Evolutionary conservation across 2,329 filamentous ascomycete genomes (phyloP).

Genomic region (Colletotrichum ledebouriae): DNA sequence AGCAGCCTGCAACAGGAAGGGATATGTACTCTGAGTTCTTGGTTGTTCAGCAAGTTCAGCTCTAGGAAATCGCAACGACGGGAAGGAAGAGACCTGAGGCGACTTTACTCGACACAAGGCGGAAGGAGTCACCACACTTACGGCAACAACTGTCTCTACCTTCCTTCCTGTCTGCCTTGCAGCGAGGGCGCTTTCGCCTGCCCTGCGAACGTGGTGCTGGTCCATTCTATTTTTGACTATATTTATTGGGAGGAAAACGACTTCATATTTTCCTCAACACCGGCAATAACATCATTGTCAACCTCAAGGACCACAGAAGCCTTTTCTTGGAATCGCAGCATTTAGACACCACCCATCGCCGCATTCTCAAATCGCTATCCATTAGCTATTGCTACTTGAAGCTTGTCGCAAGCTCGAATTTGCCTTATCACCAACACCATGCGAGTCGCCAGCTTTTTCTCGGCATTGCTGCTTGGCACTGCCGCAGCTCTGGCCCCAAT

Average conservation of each 20-base stretch:
- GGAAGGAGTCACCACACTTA: constrained; percentile 17
- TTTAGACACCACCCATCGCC: constrained; percentile 17
- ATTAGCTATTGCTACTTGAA: constrained; percentile 7
- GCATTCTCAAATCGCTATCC: neutral
- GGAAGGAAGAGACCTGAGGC: constrained; percentile 19
- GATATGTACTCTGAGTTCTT: constrained; percentile 10
- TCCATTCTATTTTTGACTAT: neutral
- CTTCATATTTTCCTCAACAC: neutral
- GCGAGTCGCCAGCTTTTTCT: constrained; percentile 52
- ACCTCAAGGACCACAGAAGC: neutral
- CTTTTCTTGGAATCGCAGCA: constrained; percentile 22
- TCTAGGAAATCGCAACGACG: constrained; percentile 1
- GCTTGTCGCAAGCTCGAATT: constrained; percentile 14
- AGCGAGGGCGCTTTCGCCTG: neutral
- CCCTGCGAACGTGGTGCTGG: neutral
- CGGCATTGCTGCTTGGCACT: constrained; percentile 53
- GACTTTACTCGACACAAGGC: constrained; percentile 1
- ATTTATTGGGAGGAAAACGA: neutral
- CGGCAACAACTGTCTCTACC: neutral
- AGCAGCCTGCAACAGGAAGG: constrained; percentile 17
- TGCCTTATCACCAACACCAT: constrained; percentile 48
- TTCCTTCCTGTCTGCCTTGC: neutral
- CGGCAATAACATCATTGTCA: constrained; percentile 12
- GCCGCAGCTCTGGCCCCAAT: constrained; percentile 62
- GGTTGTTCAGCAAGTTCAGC: neutral